Conservation (phyloP, 352 stramenopile species). For the Globisporangium radiosum region DNA sequence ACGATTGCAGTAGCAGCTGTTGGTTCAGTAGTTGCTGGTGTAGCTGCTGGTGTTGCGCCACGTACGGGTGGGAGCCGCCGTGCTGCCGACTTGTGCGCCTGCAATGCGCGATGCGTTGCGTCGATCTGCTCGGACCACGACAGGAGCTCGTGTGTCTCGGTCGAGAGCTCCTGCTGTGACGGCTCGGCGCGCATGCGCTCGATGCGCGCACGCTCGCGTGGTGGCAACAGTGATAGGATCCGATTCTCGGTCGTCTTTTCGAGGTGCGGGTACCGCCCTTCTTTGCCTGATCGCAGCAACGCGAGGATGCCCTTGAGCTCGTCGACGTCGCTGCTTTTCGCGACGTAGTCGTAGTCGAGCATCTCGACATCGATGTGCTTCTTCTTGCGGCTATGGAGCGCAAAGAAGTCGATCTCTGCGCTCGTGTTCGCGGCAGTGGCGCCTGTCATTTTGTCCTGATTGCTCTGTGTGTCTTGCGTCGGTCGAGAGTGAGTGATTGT, state of each 20-base stretch:
- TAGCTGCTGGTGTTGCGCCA: constrained; percentile 14
- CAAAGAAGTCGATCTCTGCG: constrained; percentile 63
- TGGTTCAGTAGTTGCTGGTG: neutral
- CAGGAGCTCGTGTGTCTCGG: constrained; percentile 53
- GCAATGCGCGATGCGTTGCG: constrained; percentile 40
- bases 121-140: constrained; percentile 62
- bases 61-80: constrained; percentile 42
- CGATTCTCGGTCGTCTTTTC: constrained; percentile 74
- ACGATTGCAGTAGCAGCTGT: constrained; percentile 11
- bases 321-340: constrained; percentile 70
- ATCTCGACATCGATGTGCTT: constrained; percentile 78
- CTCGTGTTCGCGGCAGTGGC: constrained; percentile 3
- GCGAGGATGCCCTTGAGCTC: constrained; percentile 86
- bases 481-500: neutral
- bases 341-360: constrained; percentile 91
- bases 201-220: constrained; percentile 72
- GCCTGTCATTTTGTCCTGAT: constrained; percentile 3
- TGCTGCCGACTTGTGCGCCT: constrained; percentile 17
- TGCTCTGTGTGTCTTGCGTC: too few species aligned
- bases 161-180: constrained; percentile 41
- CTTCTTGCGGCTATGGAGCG: constrained; percentile 62
- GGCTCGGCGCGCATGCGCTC: constrained; percentile 51
- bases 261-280: constrained; percentile 87
- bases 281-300: constrained; percentile 81
- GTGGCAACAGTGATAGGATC: constrained; percentile 73